phyloP scores from a whole-genome alignment of 148 eudicot genomes.

The Diospyros lotus region DNA sequence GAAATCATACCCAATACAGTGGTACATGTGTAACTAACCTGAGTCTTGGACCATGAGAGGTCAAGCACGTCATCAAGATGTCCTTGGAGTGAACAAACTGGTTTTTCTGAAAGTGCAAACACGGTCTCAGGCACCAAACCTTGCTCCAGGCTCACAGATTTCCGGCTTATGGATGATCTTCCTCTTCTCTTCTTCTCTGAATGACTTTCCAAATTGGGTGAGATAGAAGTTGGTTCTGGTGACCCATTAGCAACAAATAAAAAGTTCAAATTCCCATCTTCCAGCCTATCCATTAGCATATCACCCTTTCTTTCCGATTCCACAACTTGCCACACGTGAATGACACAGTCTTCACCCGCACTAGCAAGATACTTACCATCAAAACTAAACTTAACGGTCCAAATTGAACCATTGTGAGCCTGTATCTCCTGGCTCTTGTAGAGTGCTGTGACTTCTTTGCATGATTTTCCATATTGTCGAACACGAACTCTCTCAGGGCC shows the following conservation, averaged over 20 bases:
- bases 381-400: conserved; percentile 88
- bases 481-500: conserved; percentile 89
- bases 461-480: conserved; percentile 77
- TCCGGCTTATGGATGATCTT: conserved; percentile 74
- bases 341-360: conserved; percentile 96
- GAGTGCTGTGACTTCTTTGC: conserved; percentile 68
- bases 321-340: conserved; percentile 85
- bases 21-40: conserved; percentile 50
- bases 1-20: background rate
- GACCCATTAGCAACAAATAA: conserved; percentile 60
- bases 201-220: conserved; percentile 45
- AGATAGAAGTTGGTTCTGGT: conserved; percentile 53
- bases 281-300: conserved; percentile 59
- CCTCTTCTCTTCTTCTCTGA: conserved; percentile 74
- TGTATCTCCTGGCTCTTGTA: conserved; percentile 85
- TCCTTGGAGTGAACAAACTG: conserved; percentile 84
- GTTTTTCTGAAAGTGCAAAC: conserved; percentile 86
- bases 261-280: conserved; percentile 73
- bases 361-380: conserved; percentile 92
- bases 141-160: conserved; percentile 72
- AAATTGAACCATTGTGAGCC: conserved; percentile 90
- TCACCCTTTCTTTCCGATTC: conserved; percentile 79
- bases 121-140: conserved; percentile 70
- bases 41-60: conserved; percentile 94
- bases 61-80: conserved; percentile 90